Conservation (phyloP, 768 basidiomycete species). For the Tremella yokohamensis region DNA sequence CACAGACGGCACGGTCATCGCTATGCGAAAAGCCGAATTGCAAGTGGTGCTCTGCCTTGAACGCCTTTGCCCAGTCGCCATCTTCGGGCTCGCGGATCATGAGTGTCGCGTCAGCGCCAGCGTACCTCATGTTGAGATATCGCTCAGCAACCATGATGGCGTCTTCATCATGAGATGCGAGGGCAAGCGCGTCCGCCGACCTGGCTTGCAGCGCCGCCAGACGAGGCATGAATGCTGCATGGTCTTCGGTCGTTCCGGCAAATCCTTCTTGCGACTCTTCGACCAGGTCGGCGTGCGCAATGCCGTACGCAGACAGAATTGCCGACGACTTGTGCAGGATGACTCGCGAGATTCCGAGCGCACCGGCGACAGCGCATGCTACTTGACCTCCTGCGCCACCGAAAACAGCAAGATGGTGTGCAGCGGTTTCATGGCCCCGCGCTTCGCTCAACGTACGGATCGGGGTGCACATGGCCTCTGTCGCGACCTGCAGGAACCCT, state of each 20-base stretch:
- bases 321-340: conserved; percentile 58
- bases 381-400: conserved; percentile 51
- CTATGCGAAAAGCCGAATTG: conserved; percentile 91
- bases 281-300: conserved; percentile 56
- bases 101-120: conserved; percentile 67
- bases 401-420: conserved; percentile 56
- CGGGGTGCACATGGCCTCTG: conserved; percentile 93
- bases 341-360: conserved; percentile 6
- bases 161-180: too few relatives aligned
- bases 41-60: conserved; percentile 71
- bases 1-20: conserved; percentile 66
- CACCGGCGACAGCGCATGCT: conserved; percentile 40
- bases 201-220: neutral
- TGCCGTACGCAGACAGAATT: conserved; percentile 86
- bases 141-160: conserved; percentile 60
- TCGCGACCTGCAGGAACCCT: conserved; percentile 92
- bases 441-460: conserved; percentile 90
- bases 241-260: conserved; percentile 46
- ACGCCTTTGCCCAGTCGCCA: conserved; percentile 71
- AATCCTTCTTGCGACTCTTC: conserved; percentile 9
- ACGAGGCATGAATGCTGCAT: neutral
- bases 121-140: conserved; percentile 52
- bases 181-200: too few relatives aligned
- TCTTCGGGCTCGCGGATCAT: conserved; percentile 58
- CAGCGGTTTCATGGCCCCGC: conserved; percentile 73